phyloP scores from a whole-genome alignment of 768 basidiomycete genomes.

The Agrocybe praecox region DNA sequence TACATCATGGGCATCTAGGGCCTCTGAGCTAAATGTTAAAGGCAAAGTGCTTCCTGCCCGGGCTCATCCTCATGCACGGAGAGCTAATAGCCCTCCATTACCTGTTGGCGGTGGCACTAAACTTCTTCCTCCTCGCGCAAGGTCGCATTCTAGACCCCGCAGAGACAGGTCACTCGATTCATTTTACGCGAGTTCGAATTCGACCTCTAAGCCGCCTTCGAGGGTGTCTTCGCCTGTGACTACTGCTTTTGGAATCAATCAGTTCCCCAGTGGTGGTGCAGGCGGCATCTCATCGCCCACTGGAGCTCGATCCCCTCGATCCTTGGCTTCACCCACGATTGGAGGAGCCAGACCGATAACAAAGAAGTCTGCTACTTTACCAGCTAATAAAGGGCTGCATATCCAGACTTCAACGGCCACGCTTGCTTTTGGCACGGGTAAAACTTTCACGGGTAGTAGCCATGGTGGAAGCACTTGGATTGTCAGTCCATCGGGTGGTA shows the following conservation, averaged over 20 bases:
- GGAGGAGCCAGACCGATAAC: conserved; percentile 8
- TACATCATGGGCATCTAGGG: conserved; percentile 24
- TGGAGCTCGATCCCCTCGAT: not conserved
- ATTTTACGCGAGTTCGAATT: conserved; percentile 4
- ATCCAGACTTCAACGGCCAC: conserved; percentile 6
- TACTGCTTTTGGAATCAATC: not conserved
- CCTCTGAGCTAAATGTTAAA: conserved; percentile 23
- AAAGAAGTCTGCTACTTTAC: conserved; percentile 3
- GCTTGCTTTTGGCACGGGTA: not conserved
- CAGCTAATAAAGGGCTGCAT: not conserved
- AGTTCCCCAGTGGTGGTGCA: not conserved
- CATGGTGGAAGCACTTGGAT: conserved; percentile 1
- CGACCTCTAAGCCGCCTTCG: not conserved
- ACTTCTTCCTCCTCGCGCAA: conserved; percentile 15
- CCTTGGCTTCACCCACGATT: conserved; percentile 9
- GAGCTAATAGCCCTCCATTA: conserved; percentile 6
- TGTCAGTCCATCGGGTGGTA: conserved; percentile 4
- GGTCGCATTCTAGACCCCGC: conserved; percentile 23
- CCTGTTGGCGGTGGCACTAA: conserved; percentile 4
- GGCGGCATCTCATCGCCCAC: not conserved
- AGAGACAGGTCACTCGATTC: conserved; percentile 23
- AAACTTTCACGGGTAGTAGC: not conserved
- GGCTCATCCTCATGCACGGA: conserved; percentile 2
- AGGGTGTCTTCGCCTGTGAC: not conserved
- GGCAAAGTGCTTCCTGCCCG: not conserved